A percentile compares a stretch with the other conserved stretches of the same genome.
Conservation (phyloP, 305 asterid genomes). For the Rubia peregrina region DNA sequence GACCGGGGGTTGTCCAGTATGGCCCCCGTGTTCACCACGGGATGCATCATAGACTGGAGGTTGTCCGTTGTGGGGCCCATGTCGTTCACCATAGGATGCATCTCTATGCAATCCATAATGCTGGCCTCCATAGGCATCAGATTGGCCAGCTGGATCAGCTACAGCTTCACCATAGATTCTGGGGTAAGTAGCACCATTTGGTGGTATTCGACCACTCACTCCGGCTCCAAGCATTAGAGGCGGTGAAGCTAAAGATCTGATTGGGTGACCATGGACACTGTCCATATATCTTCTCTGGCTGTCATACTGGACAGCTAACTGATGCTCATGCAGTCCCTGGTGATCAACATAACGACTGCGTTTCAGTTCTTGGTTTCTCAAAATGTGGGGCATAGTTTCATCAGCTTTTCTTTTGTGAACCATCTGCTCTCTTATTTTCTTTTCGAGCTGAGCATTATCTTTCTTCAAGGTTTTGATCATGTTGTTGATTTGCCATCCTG, state of each 20-base stretch:
- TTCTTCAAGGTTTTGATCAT: conserved; percentile 45
- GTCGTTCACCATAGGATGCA: conserved; percentile 27
- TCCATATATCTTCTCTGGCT: conserved; percentile 27
- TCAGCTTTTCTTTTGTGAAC: conserved; percentile 45
- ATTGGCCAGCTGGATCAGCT: background rate
- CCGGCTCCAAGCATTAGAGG: conserved; percentile 43
- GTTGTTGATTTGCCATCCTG: conserved; percentile 68
- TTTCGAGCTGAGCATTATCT: conserved; percentile 32
- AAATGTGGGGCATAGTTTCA: conserved; percentile 35
- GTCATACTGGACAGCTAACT: conserved; percentile 20
- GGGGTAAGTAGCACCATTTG: conserved; percentile 26
- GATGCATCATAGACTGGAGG: conserved; percentile 29
- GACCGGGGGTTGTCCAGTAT: conserved; percentile 27
- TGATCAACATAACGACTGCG: conserved; percentile 33
- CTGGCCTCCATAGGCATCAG: background rate
- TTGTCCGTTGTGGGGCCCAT: conserved; percentile 30
- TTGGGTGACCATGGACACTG: conserved; percentile 24
- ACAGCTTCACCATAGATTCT: conserved; percentile 17
- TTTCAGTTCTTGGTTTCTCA: conserved; percentile 43
- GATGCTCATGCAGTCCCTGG: conserved; percentile 32
- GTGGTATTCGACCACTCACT: conserved; percentile 20
- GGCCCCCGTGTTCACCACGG: conserved; percentile 25
- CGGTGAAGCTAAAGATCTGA: conserved; percentile 33
- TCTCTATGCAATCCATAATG: conserved; percentile 11
- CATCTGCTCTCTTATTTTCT: conserved; percentile 29